Percentiles rank a stretch among this genome's conserved stretches.
These are phyloP conservation scores for Malus fusca DNA, from an alignment of 306 rosid genomes.

Conservation along the genomic window DNA sequence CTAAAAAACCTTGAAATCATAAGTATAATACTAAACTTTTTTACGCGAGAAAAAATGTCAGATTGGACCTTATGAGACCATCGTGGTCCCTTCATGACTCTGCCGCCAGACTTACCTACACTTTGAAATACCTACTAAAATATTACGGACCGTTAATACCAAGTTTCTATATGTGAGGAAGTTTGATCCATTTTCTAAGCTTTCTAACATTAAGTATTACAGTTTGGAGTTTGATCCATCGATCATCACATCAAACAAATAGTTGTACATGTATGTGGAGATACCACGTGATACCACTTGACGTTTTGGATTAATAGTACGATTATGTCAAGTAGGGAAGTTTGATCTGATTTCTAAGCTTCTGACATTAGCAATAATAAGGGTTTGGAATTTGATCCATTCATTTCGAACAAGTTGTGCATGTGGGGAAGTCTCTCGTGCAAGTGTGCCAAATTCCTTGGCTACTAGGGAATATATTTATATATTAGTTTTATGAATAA, in stretches of 20 bases:
- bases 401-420: neutral
- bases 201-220: too few relatives aligned
- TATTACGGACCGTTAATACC: too few relatives aligned
- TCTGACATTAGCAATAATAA: neutral
- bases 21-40: too few relatives aligned
- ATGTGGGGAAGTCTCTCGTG: neutral
- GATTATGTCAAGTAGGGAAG: neutral
- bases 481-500: neutral
- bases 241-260: neutral
- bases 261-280: neutral
- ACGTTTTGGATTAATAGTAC: neutral
- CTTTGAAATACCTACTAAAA: too few relatives aligned
- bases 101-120: neutral
- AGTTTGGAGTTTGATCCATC: neutral
- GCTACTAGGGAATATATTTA: neutral
- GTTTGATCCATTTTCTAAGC: too few relatives aligned
- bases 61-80: too few relatives aligned
- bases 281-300: neutral
- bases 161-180: too few relatives aligned
- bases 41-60: too few relatives aligned
- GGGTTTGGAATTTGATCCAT: neutral
- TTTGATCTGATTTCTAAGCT: neutral
- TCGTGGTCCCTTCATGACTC: too few relatives aligned
- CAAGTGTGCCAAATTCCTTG: neutral
- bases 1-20: too few relatives aligned